Evolutionary conservation across 306 rosid genomes (phyloP).

Genomic region (Mimosa bimucronata): DNA sequence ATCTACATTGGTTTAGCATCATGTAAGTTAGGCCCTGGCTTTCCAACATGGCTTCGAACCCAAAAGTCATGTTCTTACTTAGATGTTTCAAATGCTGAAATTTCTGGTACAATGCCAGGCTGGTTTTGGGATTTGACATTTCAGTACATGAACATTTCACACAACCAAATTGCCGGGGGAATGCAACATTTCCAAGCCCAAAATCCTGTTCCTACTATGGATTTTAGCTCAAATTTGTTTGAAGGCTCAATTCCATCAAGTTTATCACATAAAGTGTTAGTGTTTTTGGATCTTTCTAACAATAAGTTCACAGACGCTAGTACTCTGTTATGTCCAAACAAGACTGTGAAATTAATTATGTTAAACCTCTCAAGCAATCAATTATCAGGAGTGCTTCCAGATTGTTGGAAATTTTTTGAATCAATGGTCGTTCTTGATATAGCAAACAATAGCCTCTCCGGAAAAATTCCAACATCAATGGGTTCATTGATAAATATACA

Average conservation of each 20-base stretch:
- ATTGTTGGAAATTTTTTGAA: not conserved
- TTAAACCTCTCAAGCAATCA: not conserved
- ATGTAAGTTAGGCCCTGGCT: not conserved
- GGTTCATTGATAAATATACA: not conserved
- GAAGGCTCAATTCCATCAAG: not conserved
- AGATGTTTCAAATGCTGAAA: conserved; percentile 7
- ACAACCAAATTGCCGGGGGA: not conserved
- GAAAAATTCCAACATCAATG: conserved; percentile 9
- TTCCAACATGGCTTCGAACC: not conserved
- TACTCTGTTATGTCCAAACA: not conserved
- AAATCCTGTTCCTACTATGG: not conserved
- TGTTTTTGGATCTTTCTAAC: not conserved
- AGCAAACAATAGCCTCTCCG: not conserved
- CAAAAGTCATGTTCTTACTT: not conserved
- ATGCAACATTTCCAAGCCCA: too few relatives aligned
- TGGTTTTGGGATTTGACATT: not conserved
- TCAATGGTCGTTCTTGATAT: not conserved
- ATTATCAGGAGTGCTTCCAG: not conserved
- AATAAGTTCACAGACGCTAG: not conserved
- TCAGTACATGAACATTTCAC: not conserved
- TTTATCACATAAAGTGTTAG: too few relatives aligned
- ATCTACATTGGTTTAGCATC: accelerated
- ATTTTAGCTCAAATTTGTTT: not conserved
- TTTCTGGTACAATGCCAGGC: not conserved
- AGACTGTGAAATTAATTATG: not conserved